Conservation (phyloP, 495 filamentous ascomycete species). For the Penicillium coprophilum region DNA sequence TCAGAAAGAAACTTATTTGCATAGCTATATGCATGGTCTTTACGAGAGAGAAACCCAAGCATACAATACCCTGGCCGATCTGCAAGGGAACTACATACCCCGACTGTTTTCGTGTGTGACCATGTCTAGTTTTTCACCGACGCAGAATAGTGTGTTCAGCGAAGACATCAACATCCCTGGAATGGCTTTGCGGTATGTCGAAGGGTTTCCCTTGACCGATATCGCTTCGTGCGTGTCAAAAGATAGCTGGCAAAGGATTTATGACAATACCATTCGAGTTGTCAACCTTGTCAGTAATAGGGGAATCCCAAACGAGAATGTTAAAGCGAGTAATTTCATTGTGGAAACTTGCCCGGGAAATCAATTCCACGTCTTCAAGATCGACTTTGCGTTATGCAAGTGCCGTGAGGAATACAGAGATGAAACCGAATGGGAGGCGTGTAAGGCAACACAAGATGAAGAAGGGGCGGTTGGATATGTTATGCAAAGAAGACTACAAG, state of each 20-base stretch:
- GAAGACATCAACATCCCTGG: slow-evolving; percentile 19
- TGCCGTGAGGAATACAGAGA: slow-evolving; percentile 24
- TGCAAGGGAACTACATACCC: slow-evolving; percentile 24
- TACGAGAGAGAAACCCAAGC: slow-evolving; percentile 21
- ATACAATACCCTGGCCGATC: slow-evolving; percentile 19
- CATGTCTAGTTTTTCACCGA: slow-evolving; percentile 1
- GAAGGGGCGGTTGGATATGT: slow-evolving; percentile 29
- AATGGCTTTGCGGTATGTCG: slow-evolving; percentile 26
- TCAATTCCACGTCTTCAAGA: slow-evolving; percentile 28
- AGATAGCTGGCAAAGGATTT: slow-evolving; percentile 26
- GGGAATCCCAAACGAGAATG: slow-evolving; percentile 32
- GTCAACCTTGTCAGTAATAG: slow-evolving; percentile 19
- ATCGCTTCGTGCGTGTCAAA: slow-evolving; percentile 17
- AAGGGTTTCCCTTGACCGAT: slow-evolving; percentile 28
- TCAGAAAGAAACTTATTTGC: slow-evolving; percentile 24
- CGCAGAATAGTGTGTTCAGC: not conserved
- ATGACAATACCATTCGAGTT: slow-evolving; percentile 28
- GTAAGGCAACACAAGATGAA: slow-evolving; percentile 26
- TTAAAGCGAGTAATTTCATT: slow-evolving; percentile 30
- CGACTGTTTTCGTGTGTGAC: slow-evolving; percentile 12
- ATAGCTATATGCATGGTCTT: slow-evolving; percentile 10
- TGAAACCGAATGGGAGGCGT: slow-evolving; percentile 23
- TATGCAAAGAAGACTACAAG: slow-evolving; percentile 22
- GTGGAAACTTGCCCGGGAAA: slow-evolving; percentile 13
- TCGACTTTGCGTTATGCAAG: slow-evolving; percentile 32